A percentile compares a stretch with the other conserved stretches of the same genome.
phyloP scores from a whole-genome alignment of 805 yeast species.

The Phaffomyces opuntiae region DNA sequence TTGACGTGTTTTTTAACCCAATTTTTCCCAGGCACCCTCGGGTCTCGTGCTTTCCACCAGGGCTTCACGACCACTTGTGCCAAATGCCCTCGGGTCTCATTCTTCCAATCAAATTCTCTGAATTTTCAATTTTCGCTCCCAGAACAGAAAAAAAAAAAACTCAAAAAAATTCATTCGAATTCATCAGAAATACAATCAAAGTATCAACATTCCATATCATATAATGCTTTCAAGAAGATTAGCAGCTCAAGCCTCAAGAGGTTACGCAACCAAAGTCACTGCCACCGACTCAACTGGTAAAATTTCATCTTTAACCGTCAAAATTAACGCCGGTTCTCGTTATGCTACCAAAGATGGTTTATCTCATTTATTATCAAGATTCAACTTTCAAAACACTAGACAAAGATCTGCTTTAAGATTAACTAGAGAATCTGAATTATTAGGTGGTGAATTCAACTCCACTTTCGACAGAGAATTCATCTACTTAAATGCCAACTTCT shows the following conservation, averaged over 20 bases:
- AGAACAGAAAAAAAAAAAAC: constrained; percentile 2
- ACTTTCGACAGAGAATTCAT: constrained; percentile 78
- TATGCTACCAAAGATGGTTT: constrained; percentile 64
- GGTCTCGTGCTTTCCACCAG: not conserved
- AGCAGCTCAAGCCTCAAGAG: constrained; percentile 24
- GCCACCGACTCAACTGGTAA: constrained; percentile 53
- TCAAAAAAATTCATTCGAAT: not conserved
- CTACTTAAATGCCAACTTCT: constrained; percentile 72
- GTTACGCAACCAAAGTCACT: constrained; percentile 36
- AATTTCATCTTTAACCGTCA: constrained; percentile 71
- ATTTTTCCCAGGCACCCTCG: not conserved
- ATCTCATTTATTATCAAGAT: constrained; percentile 79
- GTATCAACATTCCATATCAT: not conserved
- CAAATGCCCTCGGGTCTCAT: not conserved
- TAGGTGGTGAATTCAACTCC: constrained; percentile 77
- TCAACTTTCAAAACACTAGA: constrained; percentile 75
- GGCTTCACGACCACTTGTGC: not conserved
- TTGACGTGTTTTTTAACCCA: not conserved
- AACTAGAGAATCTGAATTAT: constrained; percentile 88
- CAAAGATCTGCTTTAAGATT: constrained; percentile 85
- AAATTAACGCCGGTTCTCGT: constrained; percentile 84
- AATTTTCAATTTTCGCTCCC: constrained; percentile 17
- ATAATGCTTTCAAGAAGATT: constrained; percentile 23
- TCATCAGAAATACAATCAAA: not conserved
- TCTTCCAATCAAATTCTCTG: constrained; percentile 19